Evolutionary conservation across 148 eudicot genomes (phyloP).

Genomic region (Fagopyrum tataricum): DNA sequence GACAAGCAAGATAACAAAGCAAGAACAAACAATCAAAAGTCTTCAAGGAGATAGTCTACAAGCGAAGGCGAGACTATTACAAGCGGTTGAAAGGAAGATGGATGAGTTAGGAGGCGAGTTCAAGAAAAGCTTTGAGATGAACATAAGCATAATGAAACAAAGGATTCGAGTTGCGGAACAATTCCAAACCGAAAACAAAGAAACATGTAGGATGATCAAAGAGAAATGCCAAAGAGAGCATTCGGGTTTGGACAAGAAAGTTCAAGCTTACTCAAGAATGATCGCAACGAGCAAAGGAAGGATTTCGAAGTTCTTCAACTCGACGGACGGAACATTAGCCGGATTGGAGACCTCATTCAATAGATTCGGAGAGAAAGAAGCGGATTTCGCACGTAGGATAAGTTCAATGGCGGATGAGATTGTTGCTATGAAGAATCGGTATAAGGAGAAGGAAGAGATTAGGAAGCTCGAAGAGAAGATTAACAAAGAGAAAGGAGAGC

Average conservation of each 20-base stretch:
- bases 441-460: constrained; percentile 28
- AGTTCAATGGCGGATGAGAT: constrained; percentile 48
- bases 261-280: constrained; percentile 11
- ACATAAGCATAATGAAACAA: constrained; percentile 49
- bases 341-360: constrained; percentile 28
- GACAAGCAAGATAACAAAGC: constrained; percentile 25
- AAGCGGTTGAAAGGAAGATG: constrained; percentile 47
- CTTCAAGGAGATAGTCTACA: constrained; percentile 24
- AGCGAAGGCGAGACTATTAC: constrained; percentile 27
- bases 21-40: constrained; percentile 29
- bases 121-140: constrained; percentile 54
- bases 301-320: constrained; percentile 24
- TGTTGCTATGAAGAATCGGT: constrained; percentile 54
- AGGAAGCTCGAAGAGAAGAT: constrained; percentile 40
- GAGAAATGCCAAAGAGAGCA: constrained; percentile 40
- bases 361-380: constrained; percentile 39
- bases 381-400: constrained; percentile 36
- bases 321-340: constrained; percentile 29
- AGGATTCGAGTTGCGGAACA: constrained; percentile 81
- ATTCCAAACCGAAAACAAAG: constrained; percentile 57
- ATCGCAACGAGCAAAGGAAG: constrained; percentile 22
- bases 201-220: constrained; percentile 31
- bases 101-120: constrained; percentile 62
- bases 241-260: constrained; percentile 23
- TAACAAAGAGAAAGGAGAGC: constrained; percentile 23